Conservation (phyloP, 1,284 basidiomycete species). For the Cystobasidium slooffiae region DNA sequence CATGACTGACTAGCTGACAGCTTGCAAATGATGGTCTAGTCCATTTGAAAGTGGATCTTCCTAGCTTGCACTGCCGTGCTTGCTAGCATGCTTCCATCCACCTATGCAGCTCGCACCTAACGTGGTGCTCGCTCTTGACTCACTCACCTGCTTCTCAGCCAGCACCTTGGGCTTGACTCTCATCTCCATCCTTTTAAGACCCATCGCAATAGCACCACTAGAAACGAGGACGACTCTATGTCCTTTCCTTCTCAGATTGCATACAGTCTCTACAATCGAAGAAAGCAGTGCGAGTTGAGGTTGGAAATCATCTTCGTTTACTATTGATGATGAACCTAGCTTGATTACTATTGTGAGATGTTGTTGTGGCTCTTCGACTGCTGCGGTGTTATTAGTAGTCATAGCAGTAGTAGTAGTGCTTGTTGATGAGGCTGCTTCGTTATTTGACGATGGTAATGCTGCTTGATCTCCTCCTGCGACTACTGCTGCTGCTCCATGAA, state of each 20-base stretch:
- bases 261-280: constrained; percentile 87
- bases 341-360: constrained; percentile 77
- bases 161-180: constrained; percentile 78
- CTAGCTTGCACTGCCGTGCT: too few relatives aligned
- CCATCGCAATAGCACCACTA: constrained; percentile 95
- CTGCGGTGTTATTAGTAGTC: neutral
- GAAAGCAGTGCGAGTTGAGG: constrained; percentile 89
- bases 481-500: too few relatives aligned
- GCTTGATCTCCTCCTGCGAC: too few relatives aligned
- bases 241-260: constrained; percentile 74
- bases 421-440: neutral
- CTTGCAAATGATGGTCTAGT: too few relatives aligned
- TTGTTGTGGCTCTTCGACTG: constrained; percentile 5
- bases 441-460: too few relatives aligned
- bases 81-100: too few relatives aligned
- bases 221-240: constrained; percentile 95
- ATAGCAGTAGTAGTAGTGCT: neutral
- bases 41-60: too few relatives aligned
- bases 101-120: too few relatives aligned
- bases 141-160: constrained; percentile 80
- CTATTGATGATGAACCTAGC: constrained; percentile 93
- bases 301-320: constrained; percentile 80
- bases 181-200: constrained; percentile 86
- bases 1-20: too few relatives aligned
- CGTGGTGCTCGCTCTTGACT: too few relatives aligned